Evolutionary conservation across 192 early-diverging fungal genomes (phyloP), one percentile per base, ranked within the genome.

Genomic region (Podila epigama): DNA sequence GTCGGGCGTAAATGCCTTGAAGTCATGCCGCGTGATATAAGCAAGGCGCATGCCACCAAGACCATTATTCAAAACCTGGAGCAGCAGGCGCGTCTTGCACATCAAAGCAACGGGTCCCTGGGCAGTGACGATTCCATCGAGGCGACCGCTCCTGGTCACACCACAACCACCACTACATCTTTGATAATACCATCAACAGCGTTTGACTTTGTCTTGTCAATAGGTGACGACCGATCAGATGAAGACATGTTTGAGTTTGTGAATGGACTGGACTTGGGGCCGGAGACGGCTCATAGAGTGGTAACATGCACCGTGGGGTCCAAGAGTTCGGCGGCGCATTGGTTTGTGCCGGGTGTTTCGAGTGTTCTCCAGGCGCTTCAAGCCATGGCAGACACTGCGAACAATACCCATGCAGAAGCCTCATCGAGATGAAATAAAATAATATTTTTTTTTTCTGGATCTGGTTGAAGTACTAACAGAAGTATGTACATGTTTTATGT

Each of bases 231-330:
- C 69, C 87, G 92, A 5, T 75, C 90, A 4, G 92, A 95, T 56
- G 93, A 95, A 75, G 90, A 87, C 51, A 91, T 95, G 91, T 95
- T 95, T 83, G 85, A 83, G 48, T 88, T 85, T 53, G 71, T 92
- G 20, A 84, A 87, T 50, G 84, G 83, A 41, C 57, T 81, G 51
- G 60, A 71, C 3, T 56, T 71, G 0, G 70, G 80, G 15, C 48
- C 51, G 35, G 42, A 16, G 8, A 53, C 28, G 11, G 15, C 68
- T 34, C 60, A 69, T 18, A 36, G 70, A 16, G 70, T 81, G 10
- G 64, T 87, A 18, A 89, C 85, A 28, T 87, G 85, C 40, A 85
- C 85, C 3, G 86, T 87, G 13, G 87, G 87, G 22, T 77, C 81
- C 33, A 82, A 83, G 56, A 83, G 82, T 60, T 83, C 83, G 31